Evolutionary conservation across 331 rosid species (phyloP), one percentile per base, ranked within the genome.

Genomic region (Prunus yedoensis): DNA sequence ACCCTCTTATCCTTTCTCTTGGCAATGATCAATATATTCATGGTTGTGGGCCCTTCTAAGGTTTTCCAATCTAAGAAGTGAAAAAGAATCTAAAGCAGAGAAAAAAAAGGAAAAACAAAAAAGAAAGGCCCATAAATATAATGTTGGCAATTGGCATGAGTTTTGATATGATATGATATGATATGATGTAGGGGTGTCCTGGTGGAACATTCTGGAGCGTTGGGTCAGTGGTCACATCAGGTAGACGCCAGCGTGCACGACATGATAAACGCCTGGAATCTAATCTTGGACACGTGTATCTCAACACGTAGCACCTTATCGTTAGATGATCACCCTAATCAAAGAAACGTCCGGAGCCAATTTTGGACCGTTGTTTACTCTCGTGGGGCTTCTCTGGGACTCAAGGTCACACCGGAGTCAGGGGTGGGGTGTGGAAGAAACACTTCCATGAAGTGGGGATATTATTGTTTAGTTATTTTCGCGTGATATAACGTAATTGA

Each of bases 161-260:
- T 4, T 25, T 6, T 21, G 21, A 21, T 21, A 21, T 38, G 43
- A 38, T 38, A 38, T 38, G 43, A 38, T 6, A 32, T 38, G 43
- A 38, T 8, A 38, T 6, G 9, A 5, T 38, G 43, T 6, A 38
- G 9, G 9, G 43, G 9, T 27, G 66, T 1, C 15, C 27, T 28
- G 43, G 68, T 8, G n/a, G 68, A 63, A 15, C 47, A 62, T 32
- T 30, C 47, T 18, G 23, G 17, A 17, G 17, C 9, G 9, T 32
- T 20, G 35, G 64, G 78, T 64, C 8, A 20, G 51, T 10, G 53
- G 71, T 74, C 71, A 74, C 71, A 63, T 73, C 69, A 59, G 11
- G 46, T 27, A 1, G 28, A 4, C 25, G 14, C 17, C 41, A 2
- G 3, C 66, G 10, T 57, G 76, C 58, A 14, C 27, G 67, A 62